These are phyloP conservation scores for Inonotus obliquus DNA, from an alignment of 1,284 basidiomycete genomes.

Conservation along the genomic window DNA sequence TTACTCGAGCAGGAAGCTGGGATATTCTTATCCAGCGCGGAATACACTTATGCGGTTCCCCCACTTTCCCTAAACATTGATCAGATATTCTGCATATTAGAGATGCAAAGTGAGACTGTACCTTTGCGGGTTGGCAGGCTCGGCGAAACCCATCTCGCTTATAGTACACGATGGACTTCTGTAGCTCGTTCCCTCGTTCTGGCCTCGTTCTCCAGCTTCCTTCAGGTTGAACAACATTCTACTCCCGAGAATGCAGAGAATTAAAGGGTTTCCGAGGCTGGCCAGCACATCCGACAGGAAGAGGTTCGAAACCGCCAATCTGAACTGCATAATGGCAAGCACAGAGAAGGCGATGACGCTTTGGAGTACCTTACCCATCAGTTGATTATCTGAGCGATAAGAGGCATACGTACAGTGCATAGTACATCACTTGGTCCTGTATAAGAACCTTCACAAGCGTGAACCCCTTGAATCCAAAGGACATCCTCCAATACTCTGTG, in stretches of 20 bases:
- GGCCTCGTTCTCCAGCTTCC: background rate
- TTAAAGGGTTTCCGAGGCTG: slow-evolving; percentile 3
- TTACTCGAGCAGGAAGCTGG: no score
- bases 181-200: background rate
- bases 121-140: background rate
- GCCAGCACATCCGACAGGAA: background rate
- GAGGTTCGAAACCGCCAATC: background rate
- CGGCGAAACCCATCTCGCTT: background rate
- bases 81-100: background rate
- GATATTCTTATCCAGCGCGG: no score
- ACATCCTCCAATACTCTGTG: background rate
- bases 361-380: background rate
- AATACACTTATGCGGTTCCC: no score
- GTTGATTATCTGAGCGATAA: background rate
- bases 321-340: background rate
- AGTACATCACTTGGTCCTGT: slow-evolving; percentile 1
- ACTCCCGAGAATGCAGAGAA: background rate
- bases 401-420: background rate
- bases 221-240: slow-evolving; percentile 1
- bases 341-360: background rate
- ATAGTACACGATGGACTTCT: background rate
- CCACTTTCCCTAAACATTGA: no score
- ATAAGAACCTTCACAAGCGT: slow-evolving; percentile 2
- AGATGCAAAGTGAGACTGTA: background rate
- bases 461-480: background rate